Conservation (phyloP, 2,329 filamentous ascomycete genomes). For the Alternaria triticimaculans region DNA sequence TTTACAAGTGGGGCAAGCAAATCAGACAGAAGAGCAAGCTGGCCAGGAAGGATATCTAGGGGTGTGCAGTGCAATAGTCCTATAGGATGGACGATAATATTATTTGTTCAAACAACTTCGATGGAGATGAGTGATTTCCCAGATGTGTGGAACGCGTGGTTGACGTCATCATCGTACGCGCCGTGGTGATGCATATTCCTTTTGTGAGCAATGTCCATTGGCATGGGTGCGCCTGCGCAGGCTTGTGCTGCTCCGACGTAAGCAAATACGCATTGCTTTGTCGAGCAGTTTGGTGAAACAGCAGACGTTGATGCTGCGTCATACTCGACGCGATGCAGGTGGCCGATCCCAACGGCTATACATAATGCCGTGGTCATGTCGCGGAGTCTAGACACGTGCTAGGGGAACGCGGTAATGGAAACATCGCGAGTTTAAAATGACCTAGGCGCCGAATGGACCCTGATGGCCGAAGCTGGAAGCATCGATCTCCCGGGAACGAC, state of each 20-base stretch:
- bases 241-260: not conserved
- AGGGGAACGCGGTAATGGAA: not conserved
- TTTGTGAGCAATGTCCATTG: not conserved
- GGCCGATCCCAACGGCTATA: not conserved
- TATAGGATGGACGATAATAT: not conserved
- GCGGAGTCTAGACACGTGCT: not conserved
- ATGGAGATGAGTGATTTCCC: not conserved
- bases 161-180: constrained; percentile 6
- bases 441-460: not conserved
- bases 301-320: not conserved
- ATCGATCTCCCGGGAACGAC: not conserved
- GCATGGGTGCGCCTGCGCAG: not conserved
- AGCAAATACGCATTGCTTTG: not conserved
- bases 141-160: not conserved
- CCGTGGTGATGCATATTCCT: not conserved
- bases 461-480: not conserved
- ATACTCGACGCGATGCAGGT: not conserved
- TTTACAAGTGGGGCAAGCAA: constrained; percentile 53
- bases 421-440: not conserved
- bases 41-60: constrained; percentile 51
- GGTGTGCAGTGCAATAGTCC: not conserved
- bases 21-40: constrained; percentile 51
- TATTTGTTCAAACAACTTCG: not conserved
- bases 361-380: not conserved
- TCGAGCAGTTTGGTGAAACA: not conserved